Evolutionary conservation across 2,329 filamentous ascomycete genomes (phyloP), one percentile per base, ranked within the genome.

Genomic region (Trichoderma sp.): DNA sequence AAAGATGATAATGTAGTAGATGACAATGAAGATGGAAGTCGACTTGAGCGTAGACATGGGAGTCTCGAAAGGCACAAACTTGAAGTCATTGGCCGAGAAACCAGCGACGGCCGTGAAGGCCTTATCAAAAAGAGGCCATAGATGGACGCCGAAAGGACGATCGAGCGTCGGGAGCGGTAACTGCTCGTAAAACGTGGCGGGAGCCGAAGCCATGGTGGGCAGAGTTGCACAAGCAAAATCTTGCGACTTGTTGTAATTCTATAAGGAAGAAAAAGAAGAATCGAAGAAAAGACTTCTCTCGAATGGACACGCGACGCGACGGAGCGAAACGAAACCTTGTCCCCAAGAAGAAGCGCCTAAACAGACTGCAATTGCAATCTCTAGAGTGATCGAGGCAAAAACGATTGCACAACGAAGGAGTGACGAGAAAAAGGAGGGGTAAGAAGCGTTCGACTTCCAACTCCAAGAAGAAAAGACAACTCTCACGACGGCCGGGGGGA

Each of bases 61-160:
- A 35, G 95, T 98, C 84, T 91, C 87, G 81, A 94, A 94, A 60
- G 92, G 89, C 76, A 92, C 88, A 86, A 98, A 98, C 79, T 90
- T 87, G 87, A 98, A 98, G 77, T 98, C 92, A 79, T 94, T 92
- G 77, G 94, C 92, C 78, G 94, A 92, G 86, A 96, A 97, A 81
- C 96, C 96, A 75, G 90, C 89, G 78, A 95, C 88, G 75, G 88
- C 85, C 83, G 93, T 93, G 86, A 93, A 98, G 80, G 89, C 92
- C 88, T 95, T 94, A 87, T 93, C 93, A 90, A 98, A 98, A 86
- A 97, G 91, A 80, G 96, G 95, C 97, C 97, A 98, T 85, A 98
- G 87, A 78, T 94, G 89, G 80, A 98, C 88, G 84, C 96, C 97
- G 82, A 98, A 98, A 41, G 96, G 96, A 78, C 94, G 92, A 84